Conservation (phyloP, 2,329 filamentous ascomycete species). For the Pseudohalonectria lignicola region DNA sequence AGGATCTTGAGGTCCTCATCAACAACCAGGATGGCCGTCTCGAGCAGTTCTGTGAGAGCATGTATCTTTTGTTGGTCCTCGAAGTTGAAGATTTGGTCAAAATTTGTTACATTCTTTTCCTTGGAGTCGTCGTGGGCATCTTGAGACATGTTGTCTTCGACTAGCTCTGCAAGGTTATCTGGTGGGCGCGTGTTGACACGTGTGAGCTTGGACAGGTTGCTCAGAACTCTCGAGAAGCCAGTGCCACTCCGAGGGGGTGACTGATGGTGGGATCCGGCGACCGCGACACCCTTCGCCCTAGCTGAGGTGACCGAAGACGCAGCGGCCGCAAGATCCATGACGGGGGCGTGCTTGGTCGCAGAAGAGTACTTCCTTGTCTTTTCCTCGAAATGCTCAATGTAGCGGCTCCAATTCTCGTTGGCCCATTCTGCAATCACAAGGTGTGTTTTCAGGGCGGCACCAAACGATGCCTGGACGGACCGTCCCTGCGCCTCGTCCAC, state of each 20-base stretch:
- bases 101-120: not conserved
- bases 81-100: slow-evolving; percentile 8
- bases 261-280: too few species aligned
- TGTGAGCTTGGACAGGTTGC: not conserved
- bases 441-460: not conserved
- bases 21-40: slow-evolving; percentile 8
- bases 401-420: slow-evolving; percentile 9
- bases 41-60: slow-evolving; percentile 6
- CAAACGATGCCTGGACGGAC: not conserved
- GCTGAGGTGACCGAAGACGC: not conserved
- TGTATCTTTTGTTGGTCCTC: slow-evolving; percentile 8
- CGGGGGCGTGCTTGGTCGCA: not conserved
- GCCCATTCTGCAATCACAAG: slow-evolving; percentile 10
- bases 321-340: not conserved
- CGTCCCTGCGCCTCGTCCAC: not conserved
- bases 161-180: not conserved
- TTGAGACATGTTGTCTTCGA: not conserved
- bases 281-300: not conserved
- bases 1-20: slow-evolving; percentile 11
- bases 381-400: slow-evolving; percentile 9
- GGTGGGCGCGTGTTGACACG: not conserved
- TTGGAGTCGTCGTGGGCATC: not conserved
- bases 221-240: not conserved
- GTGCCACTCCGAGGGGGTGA: too few species aligned
- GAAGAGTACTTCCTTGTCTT: not conserved